A percentile compares a stretch with the other conserved stretches of the same genome.
These are phyloP conservation scores for Trypanosoma theileri DNA, from an alignment of 208 protist genomes.

Conservation along the genomic window DNA sequence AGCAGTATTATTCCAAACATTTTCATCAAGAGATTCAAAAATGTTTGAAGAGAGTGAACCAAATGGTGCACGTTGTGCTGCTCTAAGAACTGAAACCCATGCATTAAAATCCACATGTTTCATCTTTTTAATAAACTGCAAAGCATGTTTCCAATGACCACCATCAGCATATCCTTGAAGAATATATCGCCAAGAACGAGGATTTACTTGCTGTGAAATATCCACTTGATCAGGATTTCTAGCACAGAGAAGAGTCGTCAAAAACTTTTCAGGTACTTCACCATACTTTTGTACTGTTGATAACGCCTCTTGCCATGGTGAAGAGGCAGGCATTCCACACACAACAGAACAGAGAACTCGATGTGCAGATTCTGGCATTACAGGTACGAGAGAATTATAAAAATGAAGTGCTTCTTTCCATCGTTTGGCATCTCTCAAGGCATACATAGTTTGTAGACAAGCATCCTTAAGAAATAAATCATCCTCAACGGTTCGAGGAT, in stretches of 20 bases:
- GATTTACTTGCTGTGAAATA: not conserved
- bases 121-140: conserved; percentile 7
- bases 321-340: conserved; percentile 39
- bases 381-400: conserved; percentile 35
- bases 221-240: conserved; percentile 13
- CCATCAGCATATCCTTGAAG: conserved; percentile 33
- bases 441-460: conserved; percentile 52
- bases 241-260: conserved; percentile 24
- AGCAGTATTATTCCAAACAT: conserved; percentile 9
- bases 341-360: conserved; percentile 38
- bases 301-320: conserved; percentile 53
- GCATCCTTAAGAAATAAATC: conserved; percentile 54
- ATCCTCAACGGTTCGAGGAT: conserved; percentile 37
- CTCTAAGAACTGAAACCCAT: conserved; percentile 24
- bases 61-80: conserved; percentile 27
- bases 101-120: conserved; percentile 4
- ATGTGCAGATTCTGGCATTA: conserved; percentile 35
- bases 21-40: conserved; percentile 21
- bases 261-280: conserved; percentile 29
- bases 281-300: conserved; percentile 13
- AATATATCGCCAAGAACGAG: conserved; percentile 25
- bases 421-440: conserved; percentile 45
- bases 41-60: conserved; percentile 23
- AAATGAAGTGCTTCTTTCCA: conserved; percentile 65
- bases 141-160: conserved; percentile 29